Base-by-base conservation (phyloP, 345 rosid species). In the Combretum micranthum region DNA sequence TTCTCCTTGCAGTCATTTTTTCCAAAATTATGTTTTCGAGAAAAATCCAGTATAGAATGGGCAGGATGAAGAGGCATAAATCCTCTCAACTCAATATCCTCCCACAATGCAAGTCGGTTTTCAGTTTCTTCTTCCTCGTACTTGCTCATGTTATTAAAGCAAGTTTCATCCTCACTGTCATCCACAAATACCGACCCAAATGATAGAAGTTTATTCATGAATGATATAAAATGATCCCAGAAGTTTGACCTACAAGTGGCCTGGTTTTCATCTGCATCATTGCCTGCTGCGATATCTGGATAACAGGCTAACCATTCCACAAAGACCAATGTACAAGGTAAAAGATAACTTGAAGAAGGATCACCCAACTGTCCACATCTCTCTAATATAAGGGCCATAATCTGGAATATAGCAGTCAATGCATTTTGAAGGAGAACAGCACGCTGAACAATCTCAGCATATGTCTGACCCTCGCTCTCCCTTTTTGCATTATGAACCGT, bases 251-350 rank as follows among this genome's bases (percentile, higher is more conserved):
- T 79, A 49, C 69, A 82, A 57, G 74, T 59, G 20, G 68, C 68
- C 74, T 82, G 96, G 54, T 69, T 80, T 74, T 85, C 95, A 73
- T 87, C 96, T 54, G 64, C 62, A 61, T 85, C 92, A 58, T 69
- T 75, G 52, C 82, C 86, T 10, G 74, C 47, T 45, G 88, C 92
- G 63, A 83, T 51, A 63, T 87, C 97, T 39, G 97, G 92, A 70
- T 61, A 83, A 64, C 90, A 89, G 45, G 97, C 97, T 76, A 89
- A 67, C 97, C 99, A 93, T 69, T 93, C 99, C 55, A 89, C 72
- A 69, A 87, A 87, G 52, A 93, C 87, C 47, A 93, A 69, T 62
- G 87, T 70, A 39, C 96, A 88, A 59, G 99, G 92, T 59, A 93
- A 64, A 45, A 86, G 77, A 53, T 70, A 85, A 79, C 95, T 93